Percentiles rank a stretch among this genome's conserved stretches.
Conservation (phyloP, 2,329 filamentous ascomycete genomes). For the Cladophialophora chaetospira region DNA sequence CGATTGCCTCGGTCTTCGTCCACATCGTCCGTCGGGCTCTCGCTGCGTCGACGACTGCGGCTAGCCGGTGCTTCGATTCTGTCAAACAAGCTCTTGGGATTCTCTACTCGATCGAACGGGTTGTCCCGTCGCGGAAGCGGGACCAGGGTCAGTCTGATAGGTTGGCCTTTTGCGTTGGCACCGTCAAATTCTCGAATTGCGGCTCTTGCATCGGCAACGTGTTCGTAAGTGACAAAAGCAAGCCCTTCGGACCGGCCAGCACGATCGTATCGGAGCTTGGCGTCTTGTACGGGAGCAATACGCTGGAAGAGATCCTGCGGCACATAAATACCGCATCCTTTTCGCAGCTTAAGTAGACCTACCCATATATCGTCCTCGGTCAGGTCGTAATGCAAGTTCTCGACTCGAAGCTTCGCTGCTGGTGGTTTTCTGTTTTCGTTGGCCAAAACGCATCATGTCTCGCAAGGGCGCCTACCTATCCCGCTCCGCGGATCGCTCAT, state of each 20-base stretch:
- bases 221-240: slow-evolving; percentile 79
- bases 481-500: slow-evolving; percentile 46
- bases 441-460: slow-evolving; percentile 24
- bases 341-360: slow-evolving; percentile 31
- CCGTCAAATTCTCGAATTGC: slow-evolving; percentile 83
- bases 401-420: slow-evolving; percentile 75
- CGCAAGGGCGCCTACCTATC: slow-evolving; percentile 36
- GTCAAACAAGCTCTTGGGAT: slow-evolving; percentile 66
- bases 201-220: slow-evolving; percentile 67
- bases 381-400: slow-evolving; percentile 91
- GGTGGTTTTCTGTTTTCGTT: slow-evolving; percentile 50
- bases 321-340: slow-evolving; percentile 12
- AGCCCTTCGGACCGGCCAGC: slow-evolving; percentile 84
- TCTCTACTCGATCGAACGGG: slow-evolving; percentile 54
- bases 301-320: slow-evolving; percentile 75
- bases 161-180: slow-evolving; percentile 86
- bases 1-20: slow-evolving; percentile 40
- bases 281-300: slow-evolving; percentile 70
- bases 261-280: slow-evolving; percentile 80
- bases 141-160: slow-evolving; percentile 72
- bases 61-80: slow-evolving; percentile 54
- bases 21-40: slow-evolving; percentile 44
- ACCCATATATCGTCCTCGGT: slow-evolving; percentile 82
- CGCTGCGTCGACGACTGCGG: slow-evolving; percentile 43
- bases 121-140: slow-evolving; percentile 52